Evolutionary conservation across 441 rosid genomes (phyloP), one percentile per base, ranked within the genome.

Genomic region (Erodium texanum): DNA sequence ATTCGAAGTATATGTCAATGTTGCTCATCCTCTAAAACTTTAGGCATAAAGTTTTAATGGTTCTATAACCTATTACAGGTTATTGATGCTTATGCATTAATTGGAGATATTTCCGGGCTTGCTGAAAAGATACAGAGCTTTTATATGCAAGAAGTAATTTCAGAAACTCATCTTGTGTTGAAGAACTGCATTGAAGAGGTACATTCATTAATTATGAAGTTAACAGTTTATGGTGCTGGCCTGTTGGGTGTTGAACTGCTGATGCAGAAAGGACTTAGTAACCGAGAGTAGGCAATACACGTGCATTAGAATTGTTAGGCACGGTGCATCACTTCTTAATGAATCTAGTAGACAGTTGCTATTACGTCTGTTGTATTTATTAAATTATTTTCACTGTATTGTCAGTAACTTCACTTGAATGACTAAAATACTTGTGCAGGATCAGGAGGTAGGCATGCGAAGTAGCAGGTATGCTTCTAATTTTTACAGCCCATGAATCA

Each of bases 71-170:
- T 67, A 62, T 71, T 69, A 59, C 85, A 95, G 99, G 98, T 92
- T 68, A 83, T 95, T 76, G 99, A 95, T 68, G 98, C 98, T 72
- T 95, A 92, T 84, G 98, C 99, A 73, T 80, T 95, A 68, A 95
- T 95, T 61, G 99, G 99, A 71, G 98, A 95, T 82, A 77, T 89
- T 65, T 86, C 98, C 71, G 99, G 99, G 78, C 98, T 95, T 73
- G 95, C 96, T 61, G 99, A 92, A 80, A 95, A 95, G 87, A 85
- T 95, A 74, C 97, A 95, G 66, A 95, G 98, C 83, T 92, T 90
- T 82, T 95, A 86, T 77, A 87, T 92, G 98, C 98, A 95, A 77
- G 99, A 95, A 81, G 95, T 90, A 82, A 86, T 95, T 70, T 86
- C 98, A 61, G 95, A 90, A 82, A 92, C 96, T 32, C 95, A 95